Conservation (phyloP, 106 monocot species). For the Hemerocallis citrina region DNA sequence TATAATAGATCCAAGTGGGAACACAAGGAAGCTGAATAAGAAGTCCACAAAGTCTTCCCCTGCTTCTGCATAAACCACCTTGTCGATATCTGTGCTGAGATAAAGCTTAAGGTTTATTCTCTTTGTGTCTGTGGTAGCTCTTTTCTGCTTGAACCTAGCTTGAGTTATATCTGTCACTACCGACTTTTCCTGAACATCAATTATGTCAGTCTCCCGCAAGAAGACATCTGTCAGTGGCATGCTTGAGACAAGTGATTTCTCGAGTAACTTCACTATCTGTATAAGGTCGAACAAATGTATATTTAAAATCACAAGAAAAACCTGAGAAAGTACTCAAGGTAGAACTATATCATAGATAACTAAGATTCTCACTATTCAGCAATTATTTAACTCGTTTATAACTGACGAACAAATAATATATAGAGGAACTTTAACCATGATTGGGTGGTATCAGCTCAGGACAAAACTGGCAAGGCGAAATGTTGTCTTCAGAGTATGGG, state of each 20-base stretch:
- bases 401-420: too few relatives aligned
- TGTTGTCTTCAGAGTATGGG: too few relatives aligned
- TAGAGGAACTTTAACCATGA: too few relatives aligned
- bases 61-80: constrained; percentile 47
- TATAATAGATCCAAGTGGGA: constrained; percentile 34
- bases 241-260: constrained; percentile 19
- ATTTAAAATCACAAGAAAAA: too few relatives aligned
- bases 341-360: neutral
- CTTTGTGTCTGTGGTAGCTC: neutral
- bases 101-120: constrained; percentile 28
- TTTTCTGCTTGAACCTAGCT: constrained; percentile 6
- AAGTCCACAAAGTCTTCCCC: constrained; percentile 32
- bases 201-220: constrained; percentile 6
- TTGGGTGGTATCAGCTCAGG: too few relatives aligned
- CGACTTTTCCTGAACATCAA: constrained; percentile 1
- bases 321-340: too few relatives aligned
- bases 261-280: constrained; percentile 27
- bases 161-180: constrained; percentile 3
- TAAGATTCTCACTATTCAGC: neutral
- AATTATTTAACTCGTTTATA: neutral
- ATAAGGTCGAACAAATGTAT: too few relatives aligned
- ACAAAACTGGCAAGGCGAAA: too few relatives aligned
- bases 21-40: constrained; percentile 35
- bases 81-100: constrained; percentile 15
- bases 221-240: constrained; percentile 27